Base-by-base conservation (phyloP, 2,329 filamentous ascomycete species). In the Trichoderma sp. region DNA sequence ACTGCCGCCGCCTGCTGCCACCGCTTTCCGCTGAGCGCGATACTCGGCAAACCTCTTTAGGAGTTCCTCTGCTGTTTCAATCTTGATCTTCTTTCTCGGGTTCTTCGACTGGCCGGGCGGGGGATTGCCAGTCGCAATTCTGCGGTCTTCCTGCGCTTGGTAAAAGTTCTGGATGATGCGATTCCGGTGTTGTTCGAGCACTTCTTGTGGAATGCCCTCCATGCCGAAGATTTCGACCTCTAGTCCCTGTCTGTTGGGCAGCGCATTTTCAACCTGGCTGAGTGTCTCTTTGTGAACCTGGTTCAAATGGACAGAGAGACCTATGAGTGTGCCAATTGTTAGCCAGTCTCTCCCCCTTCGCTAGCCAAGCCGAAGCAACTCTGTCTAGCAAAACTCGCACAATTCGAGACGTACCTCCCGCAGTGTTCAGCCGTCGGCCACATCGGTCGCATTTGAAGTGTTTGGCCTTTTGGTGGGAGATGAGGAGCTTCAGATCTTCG, bases 401-500 rank as follows among this genome's bases (percentile, higher is more conserved):
- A 48, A 17, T 29, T 42, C 34, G 10, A 37, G 17, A 70, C 87
- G 76, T 80, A 96, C 93, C 95, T 86, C 95, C 95, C 50, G 94
- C 94, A 1, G 95, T 99, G 77, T 97, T 97, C 67, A 99, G 82
- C 72, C 94, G 87, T 71, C 95, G 89, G 64, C 90, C 90, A 78
- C 95, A 99, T 82, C 90, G 84, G 74, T 97, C 92, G 81, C 95
- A 99, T 80, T 97, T 97, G 85, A 97, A 98, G 80, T 99, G 95
- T 81, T 98, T 98, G n/a, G 94, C 94, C 79, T 97, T 98, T 77
- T 98, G 95, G 79, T 99, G 95, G 68, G 92, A 94, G 73, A 97
- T 96, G 71, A 99, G 89, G 73, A 98, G 93, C 84, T 97, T 97
- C 56, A 97, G 80, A 79, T 99, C 95, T 79, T 98, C 94, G 78